A percentile compares a stretch with the other conserved stretches of the same genome.
phyloP scores from a whole-genome alignment of 176 grass and related monocot genomes.

The Avena insularis region DNA sequence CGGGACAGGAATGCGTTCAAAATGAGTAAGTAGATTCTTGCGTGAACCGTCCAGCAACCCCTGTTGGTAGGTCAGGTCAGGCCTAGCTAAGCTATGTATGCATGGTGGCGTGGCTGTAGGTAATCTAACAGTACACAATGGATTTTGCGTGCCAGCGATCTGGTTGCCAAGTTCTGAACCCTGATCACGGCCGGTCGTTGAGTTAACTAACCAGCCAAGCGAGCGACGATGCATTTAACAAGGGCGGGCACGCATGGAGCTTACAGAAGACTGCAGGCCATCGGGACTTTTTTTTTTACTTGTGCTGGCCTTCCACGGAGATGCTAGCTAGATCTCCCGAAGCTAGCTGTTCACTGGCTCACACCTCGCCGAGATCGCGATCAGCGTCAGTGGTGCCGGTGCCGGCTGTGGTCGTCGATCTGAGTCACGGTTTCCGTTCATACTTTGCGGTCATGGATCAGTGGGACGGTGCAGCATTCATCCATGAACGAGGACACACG shows the following conservation, averaged over 20 bases:
- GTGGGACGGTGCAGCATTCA: background rate
- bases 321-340: background rate
- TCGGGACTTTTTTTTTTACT: background rate
- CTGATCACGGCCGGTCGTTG: slow-evolving; percentile 6
- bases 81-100: too few species aligned
- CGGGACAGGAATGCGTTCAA: background rate
- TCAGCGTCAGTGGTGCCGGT: slow-evolving; percentile 2
- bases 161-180: background rate
- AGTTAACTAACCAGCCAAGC: slow-evolving; percentile 10
- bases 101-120: background rate
- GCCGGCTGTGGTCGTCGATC: background rate
- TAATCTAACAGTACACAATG: background rate
- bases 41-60: background rate
- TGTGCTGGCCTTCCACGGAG: background rate
- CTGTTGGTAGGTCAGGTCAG: background rate
- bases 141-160: background rate
- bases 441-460: slow-evolving; percentile 14
- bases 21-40: background rate
- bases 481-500: slow-evolving; percentile 28
- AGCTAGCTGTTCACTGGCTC: background rate
- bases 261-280: background rate
- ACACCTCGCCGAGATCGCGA: background rate
- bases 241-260: background rate
- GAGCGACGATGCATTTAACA: slow-evolving; percentile 24
- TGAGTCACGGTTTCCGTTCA: slow-evolving; percentile 36